Conservation (phyloP, 2,329 filamentous ascomycete species). For the Fusarium solani-melongenae region DNA sequence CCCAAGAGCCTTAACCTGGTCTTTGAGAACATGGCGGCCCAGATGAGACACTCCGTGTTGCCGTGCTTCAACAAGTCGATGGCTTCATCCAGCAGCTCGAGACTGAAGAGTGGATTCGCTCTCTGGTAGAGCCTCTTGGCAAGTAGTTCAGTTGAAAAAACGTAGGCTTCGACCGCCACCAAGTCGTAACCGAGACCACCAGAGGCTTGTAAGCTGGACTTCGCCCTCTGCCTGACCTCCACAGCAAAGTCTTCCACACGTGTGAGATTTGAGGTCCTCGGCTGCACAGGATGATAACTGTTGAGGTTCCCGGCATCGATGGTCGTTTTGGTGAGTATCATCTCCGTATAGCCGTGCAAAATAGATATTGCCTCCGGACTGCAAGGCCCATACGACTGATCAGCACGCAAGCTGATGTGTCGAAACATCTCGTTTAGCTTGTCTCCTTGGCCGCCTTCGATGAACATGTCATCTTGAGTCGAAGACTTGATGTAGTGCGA, state of each 20-base stretch:
- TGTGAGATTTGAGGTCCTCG: background rate
- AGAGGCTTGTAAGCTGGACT: background rate
- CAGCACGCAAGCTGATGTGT: background rate
- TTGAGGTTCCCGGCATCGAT: background rate
- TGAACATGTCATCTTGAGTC: background rate
- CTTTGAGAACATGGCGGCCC: background rate
- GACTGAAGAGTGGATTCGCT: background rate
- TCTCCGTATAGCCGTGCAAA: background rate
- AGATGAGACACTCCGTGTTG: background rate
- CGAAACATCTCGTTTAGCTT: background rate
- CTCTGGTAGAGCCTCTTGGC: background rate
- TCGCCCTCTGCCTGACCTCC: background rate
- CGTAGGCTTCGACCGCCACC: background rate
- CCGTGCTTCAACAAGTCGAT: background rate
- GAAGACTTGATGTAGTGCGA: background rate
- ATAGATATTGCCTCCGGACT: background rate
- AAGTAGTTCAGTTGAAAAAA: background rate
- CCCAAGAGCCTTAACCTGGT: background rate
- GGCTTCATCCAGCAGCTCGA: background rate
- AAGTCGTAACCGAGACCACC: background rate
- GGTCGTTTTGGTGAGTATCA: background rate
- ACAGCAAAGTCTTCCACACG: background rate
- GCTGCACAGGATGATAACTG: background rate
- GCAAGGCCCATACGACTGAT: background rate
- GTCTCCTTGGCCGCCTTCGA: background rate